Evolutionary conservation across 2,329 filamentous ascomycete genomes (phyloP).

Genomic region (Colletotrichum cordylinicola): DNA sequence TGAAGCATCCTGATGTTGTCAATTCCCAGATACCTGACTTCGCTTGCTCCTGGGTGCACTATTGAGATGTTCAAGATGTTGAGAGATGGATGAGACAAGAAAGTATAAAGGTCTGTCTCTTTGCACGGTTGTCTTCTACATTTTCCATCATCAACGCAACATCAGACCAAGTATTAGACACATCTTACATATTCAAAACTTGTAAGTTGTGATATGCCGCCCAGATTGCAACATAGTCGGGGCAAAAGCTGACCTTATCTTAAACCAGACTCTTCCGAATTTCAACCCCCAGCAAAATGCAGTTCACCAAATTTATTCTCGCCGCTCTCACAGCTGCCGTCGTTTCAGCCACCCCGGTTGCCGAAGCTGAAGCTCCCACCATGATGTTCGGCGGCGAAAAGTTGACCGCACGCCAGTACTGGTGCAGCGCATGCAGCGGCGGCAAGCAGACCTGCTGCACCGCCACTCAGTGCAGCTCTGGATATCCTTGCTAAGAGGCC

Average conservation of each 20-base stretch:
- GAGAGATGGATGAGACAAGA: neutral
- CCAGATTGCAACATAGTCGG: neutral
- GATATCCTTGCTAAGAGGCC: neutral
- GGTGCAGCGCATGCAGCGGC: neutral
- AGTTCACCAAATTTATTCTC: neutral
- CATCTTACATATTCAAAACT: neutral
- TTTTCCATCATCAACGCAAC: neutral
- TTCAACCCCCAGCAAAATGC: neutral
- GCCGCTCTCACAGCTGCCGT: neutral
- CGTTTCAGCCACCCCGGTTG: neutral
- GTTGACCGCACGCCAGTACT: neutral
- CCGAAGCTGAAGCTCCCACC: neutral
- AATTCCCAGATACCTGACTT: neutral
- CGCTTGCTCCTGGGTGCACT: neutral
- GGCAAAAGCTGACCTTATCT: neutral
- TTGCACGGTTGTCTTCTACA: neutral
- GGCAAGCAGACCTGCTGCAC: neutral
- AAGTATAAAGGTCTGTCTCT: neutral
- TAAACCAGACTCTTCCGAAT: neutral
- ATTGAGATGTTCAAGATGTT: neutral
- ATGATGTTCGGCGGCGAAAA: neutral
- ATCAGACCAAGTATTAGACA: neutral
- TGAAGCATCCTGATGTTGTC: neutral
- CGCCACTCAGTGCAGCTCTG: neutral
- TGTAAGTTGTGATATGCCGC: neutral